phyloP scores from a whole-genome alignment of 352 stramenopile genomes.

The Phytophthora tubulina region DNA sequence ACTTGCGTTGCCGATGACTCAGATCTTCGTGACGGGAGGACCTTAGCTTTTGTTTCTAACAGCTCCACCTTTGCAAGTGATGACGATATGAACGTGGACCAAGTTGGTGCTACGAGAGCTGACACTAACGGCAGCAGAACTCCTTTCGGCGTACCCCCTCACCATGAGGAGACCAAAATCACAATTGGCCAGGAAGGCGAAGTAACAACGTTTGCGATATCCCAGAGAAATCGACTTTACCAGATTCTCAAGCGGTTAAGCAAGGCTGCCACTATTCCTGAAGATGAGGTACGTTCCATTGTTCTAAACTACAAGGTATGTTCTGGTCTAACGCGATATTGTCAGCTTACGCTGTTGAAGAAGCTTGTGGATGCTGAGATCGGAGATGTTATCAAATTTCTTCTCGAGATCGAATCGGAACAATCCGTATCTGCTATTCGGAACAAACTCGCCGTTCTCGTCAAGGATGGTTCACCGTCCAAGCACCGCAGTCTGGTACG shows the following conservation, averaged over 20 bases:
- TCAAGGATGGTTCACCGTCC: constrained; percentile 65
- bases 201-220: constrained; percentile 51
- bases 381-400: constrained; percentile 73
- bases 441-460: constrained; percentile 47
- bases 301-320: background rate
- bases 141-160: constrained; percentile 30
- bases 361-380: constrained; percentile 79
- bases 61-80: background rate
- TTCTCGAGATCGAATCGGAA: constrained; percentile 60
- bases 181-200: constrained; percentile 51
- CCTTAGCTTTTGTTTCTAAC: constrained; percentile 21
- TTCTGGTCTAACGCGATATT: constrained; percentile 12
- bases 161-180: constrained; percentile 65
- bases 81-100: background rate
- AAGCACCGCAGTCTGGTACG: constrained; percentile 52
- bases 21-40: background rate
- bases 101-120: background rate
- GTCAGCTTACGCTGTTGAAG: constrained; percentile 70
- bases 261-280: constrained; percentile 50
- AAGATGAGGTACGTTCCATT: constrained; percentile 61
- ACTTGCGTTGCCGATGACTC: background rate
- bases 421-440: constrained; percentile 38
- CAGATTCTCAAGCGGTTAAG: constrained; percentile 72
- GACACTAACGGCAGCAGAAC: background rate
- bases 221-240: constrained; percentile 68